Percentiles rank a stretch among this genome's conserved stretches.
phyloP scores from a whole-genome alignment of 2,329 filamentous ascomycete species.

The Colletotrichum somersetense region DNA sequence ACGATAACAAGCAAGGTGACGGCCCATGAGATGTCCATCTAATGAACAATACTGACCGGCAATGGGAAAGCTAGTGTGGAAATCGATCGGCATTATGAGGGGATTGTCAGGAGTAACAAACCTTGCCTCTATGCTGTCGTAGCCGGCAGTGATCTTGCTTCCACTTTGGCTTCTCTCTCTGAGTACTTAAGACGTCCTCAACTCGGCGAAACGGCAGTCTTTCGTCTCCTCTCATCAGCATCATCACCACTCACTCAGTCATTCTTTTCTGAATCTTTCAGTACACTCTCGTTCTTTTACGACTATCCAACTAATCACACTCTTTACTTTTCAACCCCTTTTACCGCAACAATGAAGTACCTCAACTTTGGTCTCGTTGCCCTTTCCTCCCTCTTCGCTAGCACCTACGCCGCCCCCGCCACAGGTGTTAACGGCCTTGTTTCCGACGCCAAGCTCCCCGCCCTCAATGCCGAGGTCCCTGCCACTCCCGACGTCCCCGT shows the following conservation, averaged over 20 bases:
- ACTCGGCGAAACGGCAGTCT: not conserved
- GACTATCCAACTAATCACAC: slow-evolving; percentile 24
- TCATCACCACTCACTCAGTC: slow-evolving; percentile 37
- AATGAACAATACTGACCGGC: slow-evolving; percentile 17
- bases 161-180: not conserved
- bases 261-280: slow-evolving; percentile 25
- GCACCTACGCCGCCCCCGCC: slow-evolving; percentile 29
- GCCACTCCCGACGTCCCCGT: not conserved
- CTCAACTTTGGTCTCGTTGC: slow-evolving; percentile 31
- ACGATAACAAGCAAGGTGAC: not conserved
- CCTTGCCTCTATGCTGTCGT: not conserved
- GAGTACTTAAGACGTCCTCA: slow-evolving; percentile 21
- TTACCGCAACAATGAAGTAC: slow-evolving; percentile 35
- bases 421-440: slow-evolving; percentile 1
- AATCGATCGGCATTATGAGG: slow-evolving; percentile 18
- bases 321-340: slow-evolving; percentile 16
- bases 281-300: slow-evolving; percentile 19
- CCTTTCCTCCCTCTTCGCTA: slow-evolving; percentile 30
- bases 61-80: not conserved
- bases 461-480: not conserved
- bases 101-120: not conserved
- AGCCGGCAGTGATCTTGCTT: not conserved
- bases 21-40: not conserved
- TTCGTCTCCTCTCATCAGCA: slow-evolving; percentile 18
- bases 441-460: not conserved